A percentile compares a stretch with the other conserved stretches of the same genome.
phyloP scores from a whole-genome alignment of 345 rosid species.

The Noccaea bulbosa region DNA sequence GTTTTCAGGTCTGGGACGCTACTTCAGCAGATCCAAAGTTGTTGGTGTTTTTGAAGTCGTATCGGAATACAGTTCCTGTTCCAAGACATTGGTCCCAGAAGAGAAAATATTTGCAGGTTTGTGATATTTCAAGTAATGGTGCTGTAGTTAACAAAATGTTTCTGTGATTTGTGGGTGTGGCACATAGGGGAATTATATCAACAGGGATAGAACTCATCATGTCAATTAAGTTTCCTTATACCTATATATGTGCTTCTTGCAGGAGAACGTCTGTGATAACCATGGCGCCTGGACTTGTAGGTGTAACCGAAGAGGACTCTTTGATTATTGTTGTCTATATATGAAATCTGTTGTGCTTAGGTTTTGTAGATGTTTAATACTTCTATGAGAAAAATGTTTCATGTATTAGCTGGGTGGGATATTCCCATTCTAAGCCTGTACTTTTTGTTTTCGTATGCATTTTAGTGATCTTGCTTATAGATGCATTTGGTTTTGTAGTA shows the following conservation, averaged over 20 bases:
- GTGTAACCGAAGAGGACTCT: constrained; percentile 71
- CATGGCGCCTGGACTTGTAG: constrained; percentile 98
- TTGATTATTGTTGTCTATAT: constrained; percentile 51
- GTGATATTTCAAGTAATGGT: constrained; percentile 41
- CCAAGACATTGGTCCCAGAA: constrained; percentile 99
- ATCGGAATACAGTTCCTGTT: constrained; percentile 94
- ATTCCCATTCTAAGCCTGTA: constrained; percentile 2
- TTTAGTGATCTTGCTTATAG: constrained; percentile 57
- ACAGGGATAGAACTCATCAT: constrained; percentile 63
- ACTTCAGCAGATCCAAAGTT: constrained; percentile 95
- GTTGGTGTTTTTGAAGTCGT: constrained; percentile 90
- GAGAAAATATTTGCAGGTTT: constrained; percentile 98
- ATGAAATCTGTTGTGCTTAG: constrained; percentile 39
- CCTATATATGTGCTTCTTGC: constrained; percentile 99
- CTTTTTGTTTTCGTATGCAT: constrained; percentile 12
- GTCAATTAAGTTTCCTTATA: constrained; percentile 94
- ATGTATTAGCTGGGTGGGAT: constrained; percentile 31
- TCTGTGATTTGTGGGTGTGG: constrained; percentile 56
- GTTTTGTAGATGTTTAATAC: constrained; percentile 22
- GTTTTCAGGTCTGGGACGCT: constrained; percentile 98
- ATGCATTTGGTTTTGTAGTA: constrained; percentile 27
- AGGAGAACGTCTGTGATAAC: constrained; percentile 90
- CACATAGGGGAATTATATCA: constrained; percentile 51
- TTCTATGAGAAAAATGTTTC: constrained; percentile 18
- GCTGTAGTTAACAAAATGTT: constrained; percentile 42